phyloP scores from a whole-genome alignment of 202 grass and related monocot species.

The Setaria italica region DNA sequence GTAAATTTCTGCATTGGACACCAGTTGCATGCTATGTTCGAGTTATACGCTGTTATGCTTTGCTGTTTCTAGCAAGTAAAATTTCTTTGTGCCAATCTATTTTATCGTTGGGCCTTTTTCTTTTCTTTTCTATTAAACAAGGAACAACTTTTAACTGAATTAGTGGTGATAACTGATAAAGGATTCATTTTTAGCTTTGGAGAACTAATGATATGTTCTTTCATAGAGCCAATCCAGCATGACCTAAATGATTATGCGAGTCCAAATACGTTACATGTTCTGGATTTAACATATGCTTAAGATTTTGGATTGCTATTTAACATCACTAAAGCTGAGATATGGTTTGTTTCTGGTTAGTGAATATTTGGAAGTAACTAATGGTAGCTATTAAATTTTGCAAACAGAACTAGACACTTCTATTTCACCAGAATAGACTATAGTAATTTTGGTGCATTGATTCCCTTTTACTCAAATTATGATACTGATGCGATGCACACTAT shows the following conservation, averaged over 20 bases:
- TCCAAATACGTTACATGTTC: background rate
- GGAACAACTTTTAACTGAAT: background rate
- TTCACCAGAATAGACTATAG: background rate
- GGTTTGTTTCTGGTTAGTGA: background rate
- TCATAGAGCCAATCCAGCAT: background rate
- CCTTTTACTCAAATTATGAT: constrained; percentile 29
- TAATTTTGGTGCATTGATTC: background rate
- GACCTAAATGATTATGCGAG: constrained; percentile 7
- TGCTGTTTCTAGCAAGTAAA: constrained; percentile 23
- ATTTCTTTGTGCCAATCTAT: background rate
- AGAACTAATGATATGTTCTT: background rate
- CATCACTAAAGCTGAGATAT: constrained; percentile 4
- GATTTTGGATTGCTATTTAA: constrained; percentile 24
- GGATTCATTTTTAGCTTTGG: constrained; percentile 1
- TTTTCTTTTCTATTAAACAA: no score
- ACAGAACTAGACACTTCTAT: background rate
- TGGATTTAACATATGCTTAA: constrained; percentile 5
- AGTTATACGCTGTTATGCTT: background rate
- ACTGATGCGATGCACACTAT: constrained; percentile 30
- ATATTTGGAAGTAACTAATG: constrained; percentile 27
- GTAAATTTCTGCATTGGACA: background rate
- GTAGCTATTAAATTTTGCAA: constrained; percentile 33
- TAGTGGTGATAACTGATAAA: background rate
- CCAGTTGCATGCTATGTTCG: background rate
- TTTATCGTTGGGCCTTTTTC: background rate